Evolutionary conservation across 2,329 filamentous ascomycete species (phyloP).

Genomic region (Trichoderma atrobrunneum): DNA sequence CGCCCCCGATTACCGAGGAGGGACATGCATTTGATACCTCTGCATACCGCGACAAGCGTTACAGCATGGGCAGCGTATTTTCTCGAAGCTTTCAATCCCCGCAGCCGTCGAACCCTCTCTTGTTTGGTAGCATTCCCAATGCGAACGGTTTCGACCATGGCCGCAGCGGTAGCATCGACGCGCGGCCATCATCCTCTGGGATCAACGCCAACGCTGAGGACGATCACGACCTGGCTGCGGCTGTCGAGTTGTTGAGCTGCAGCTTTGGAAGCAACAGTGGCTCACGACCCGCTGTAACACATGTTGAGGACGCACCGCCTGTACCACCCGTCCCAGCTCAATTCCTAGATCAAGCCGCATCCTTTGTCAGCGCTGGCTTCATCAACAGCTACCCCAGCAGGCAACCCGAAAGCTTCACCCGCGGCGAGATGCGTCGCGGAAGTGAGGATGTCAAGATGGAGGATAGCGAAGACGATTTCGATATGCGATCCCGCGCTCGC

Average conservation of each 20-base stretch:
- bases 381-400: constrained; percentile 61
- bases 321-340: constrained; percentile 83
- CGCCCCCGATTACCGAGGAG: constrained; percentile 70
- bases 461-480: constrained; percentile 66
- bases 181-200: constrained; percentile 75
- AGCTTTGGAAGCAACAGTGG: constrained; percentile 78
- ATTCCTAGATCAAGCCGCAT: constrained; percentile 62
- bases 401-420: constrained; percentile 64
- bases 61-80: constrained; percentile 56
- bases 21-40: constrained; percentile 53
- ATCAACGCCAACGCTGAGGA: constrained; percentile 73
- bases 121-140: constrained; percentile 47
- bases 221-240: constrained; percentile 83
- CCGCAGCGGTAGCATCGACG: constrained; percentile 72
- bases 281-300: constrained; percentile 58
- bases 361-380: constrained; percentile 59
- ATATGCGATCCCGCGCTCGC: constrained; percentile 58
- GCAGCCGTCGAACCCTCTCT: constrained; percentile 60
- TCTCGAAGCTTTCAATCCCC: constrained; percentile 80
- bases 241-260: constrained; percentile 85
- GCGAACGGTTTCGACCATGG: constrained; percentile 54
- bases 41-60: constrained; percentile 56
- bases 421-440: constrained; percentile 49
- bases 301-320: constrained; percentile 74
- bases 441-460: constrained; percentile 66